Conservation (phyloP, 495 filamentous ascomycete genomes). For the Margaritispora aquatica region DNA sequence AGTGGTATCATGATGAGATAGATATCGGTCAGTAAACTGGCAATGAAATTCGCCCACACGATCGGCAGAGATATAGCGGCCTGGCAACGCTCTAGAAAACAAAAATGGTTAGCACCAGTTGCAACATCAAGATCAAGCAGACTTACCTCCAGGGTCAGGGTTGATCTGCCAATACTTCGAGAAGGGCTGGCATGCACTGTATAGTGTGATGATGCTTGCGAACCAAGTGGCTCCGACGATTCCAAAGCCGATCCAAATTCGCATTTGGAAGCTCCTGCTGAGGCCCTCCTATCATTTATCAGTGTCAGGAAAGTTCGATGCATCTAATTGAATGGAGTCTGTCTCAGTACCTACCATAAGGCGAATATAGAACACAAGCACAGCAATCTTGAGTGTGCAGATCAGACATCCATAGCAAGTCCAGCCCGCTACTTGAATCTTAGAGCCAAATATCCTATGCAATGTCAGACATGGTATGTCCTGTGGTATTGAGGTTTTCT, state of each 20-base stretch:
- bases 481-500: not conserved
- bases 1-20: slow-evolving; percentile 48
- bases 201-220: slow-evolving; percentile 44
- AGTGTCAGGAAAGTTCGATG: not conserved
- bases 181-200: slow-evolving; percentile 46
- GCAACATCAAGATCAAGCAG: not conserved
- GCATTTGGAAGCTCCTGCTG: slow-evolving; percentile 35
- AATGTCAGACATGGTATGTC: slow-evolving; percentile 1
- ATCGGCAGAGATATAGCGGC: slow-evolving; percentile 40
- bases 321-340: not conserved
- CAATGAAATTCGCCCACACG: slow-evolving; percentile 38
- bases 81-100: slow-evolving; percentile 39
- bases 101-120: not conserved
- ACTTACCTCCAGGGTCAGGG: slow-evolving; percentile 46
- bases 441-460: slow-evolving; percentile 47
- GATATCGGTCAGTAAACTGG: slow-evolving; percentile 45
- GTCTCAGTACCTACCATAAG: slow-evolving; percentile 41
- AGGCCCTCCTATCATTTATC: slow-evolving; percentile 32
- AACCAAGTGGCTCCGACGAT: slow-evolving; percentile 47
- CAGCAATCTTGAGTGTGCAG: slow-evolving; percentile 53
- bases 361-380: slow-evolving; percentile 54
- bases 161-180: slow-evolving; percentile 50
- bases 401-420: slow-evolving; percentile 49
- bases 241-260: slow-evolving; percentile 47
- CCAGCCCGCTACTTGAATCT: slow-evolving; percentile 55